These are phyloP conservation scores for Sideroxylon spinosum DNA, from an alignment of 179 eudicot species.

Conservation along the genomic window DNA sequence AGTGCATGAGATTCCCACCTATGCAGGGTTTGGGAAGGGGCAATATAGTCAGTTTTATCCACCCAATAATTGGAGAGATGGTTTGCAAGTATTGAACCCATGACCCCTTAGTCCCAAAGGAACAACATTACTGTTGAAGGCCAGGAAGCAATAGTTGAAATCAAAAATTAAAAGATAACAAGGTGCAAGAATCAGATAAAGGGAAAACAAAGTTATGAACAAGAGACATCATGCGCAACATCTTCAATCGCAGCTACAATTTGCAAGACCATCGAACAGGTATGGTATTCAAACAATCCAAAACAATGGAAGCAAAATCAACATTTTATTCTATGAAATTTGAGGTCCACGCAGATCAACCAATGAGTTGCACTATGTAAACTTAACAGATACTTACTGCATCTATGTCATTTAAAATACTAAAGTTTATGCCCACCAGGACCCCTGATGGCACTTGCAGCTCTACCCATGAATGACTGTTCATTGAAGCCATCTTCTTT, in stretches of 20 bases:
- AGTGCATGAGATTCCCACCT: no score
- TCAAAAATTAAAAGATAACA: no score
- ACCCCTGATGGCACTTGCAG: conserved; percentile 48
- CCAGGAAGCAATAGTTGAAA: no score
- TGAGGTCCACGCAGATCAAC: conserved; percentile 1
- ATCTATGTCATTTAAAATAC: conserved; percentile 53
- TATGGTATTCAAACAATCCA: background rate
- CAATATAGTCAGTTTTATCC: no score
- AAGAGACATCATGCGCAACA: background rate
- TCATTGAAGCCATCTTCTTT: conserved; percentile 43
- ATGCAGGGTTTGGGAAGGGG: no score
- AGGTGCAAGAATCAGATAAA: no score
- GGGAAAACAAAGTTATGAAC: no score
- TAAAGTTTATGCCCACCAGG: conserved; percentile 50
- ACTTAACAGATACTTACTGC: conserved; percentile 53
- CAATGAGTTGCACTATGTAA: background rate
- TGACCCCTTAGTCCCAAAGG: no score
- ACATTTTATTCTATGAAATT: background rate
- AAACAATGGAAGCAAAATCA: background rate
- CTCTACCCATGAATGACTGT: conserved; percentile 34
- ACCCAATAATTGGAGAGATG: no score
- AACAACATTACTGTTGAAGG: no score
- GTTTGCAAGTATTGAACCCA: no score
- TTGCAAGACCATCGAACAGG: background rate
- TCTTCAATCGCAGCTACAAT: background rate